Evolutionary conservation across 768 basidiomycete species (phyloP).

Genomic region (Suillus brevipes): DNA sequence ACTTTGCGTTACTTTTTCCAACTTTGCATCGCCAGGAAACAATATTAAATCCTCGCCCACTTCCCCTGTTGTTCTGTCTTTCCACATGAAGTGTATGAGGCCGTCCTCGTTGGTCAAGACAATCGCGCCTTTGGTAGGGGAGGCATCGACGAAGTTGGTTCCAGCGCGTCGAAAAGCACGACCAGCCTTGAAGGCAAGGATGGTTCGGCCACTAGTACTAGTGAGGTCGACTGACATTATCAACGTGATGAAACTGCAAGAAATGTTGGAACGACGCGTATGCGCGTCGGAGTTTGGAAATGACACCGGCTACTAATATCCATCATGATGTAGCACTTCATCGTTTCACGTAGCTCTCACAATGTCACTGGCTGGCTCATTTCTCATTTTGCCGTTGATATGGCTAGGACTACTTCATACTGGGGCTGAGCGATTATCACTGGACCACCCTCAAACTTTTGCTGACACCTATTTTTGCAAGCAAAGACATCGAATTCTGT

Average conservation of each 20-base stretch:
- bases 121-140: conserved; percentile 72
- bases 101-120: conserved; percentile 70
- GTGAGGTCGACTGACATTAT: conserved; percentile 20
- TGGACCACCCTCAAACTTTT: too few relatives aligned
- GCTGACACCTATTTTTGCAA: too few relatives aligned
- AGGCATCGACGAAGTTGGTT: conserved; percentile 68
- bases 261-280: conserved; percentile 2
- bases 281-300: conserved; percentile 3
- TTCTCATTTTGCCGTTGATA: too few relatives aligned
- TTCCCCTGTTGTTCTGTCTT: conserved; percentile 60
- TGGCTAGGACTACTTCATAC: too few relatives aligned
- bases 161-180: conserved; percentile 68
- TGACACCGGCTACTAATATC: background rate
- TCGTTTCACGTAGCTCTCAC: too few relatives aligned
- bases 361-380: too few relatives aligned
- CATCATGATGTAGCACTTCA: too few relatives aligned
- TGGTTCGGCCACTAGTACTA: conserved; percentile 22
- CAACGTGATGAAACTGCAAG: background rate
- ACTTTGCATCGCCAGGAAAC: conserved; percentile 83
- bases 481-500: too few relatives aligned
- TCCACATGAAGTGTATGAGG: conserved; percentile 79
- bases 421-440: too few relatives aligned
- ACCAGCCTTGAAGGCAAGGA: conserved; percentile 66
- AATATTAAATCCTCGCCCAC: conserved; percentile 83
- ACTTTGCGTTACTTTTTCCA: conserved; percentile 71